Evolutionary conservation across 352 stramenopile species (phyloP).

Genomic region (Globisporangium spinosum): DNA sequence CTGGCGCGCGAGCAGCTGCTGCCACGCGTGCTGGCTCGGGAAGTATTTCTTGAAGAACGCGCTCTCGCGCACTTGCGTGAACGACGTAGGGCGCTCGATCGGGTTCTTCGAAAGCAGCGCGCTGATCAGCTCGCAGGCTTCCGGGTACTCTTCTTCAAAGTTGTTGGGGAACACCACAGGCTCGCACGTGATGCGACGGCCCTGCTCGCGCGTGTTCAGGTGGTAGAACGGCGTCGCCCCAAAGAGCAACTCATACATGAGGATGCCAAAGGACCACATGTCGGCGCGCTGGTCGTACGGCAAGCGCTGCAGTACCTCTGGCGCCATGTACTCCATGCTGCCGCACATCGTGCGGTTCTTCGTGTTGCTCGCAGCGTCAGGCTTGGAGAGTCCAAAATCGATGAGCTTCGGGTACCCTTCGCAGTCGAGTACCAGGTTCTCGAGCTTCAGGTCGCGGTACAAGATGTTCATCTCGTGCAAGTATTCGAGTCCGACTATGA

Average conservation of each 20-base stretch:
- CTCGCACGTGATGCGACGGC: slow-evolving; percentile 61
- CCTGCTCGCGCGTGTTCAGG: slow-evolving; percentile 61
- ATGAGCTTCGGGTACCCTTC: slow-evolving; percentile 85
- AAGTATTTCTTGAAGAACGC: slow-evolving; percentile 55
- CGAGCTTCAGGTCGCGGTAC: slow-evolving; percentile 87
- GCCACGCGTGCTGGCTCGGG: slow-evolving; percentile 35
- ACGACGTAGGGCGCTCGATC: slow-evolving; percentile 33
- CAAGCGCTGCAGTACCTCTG: slow-evolving; percentile 57
- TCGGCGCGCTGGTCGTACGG: slow-evolving; percentile 60
- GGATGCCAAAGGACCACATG: slow-evolving; percentile 75
- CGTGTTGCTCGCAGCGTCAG: slow-evolving; percentile 37
- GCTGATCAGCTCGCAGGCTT: slow-evolving; percentile 43
- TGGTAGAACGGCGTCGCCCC: slow-evolving; percentile 87
- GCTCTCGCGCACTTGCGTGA: slow-evolving; percentile 35
- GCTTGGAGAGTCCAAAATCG: slow-evolving; percentile 71
- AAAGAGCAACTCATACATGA: slow-evolving; percentile 68
- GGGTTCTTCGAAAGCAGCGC: slow-evolving; percentile 52
- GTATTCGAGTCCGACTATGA: slow-evolving; percentile 90
- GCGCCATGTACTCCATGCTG: slow-evolving; percentile 78
- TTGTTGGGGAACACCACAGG: slow-evolving; percentile 50
- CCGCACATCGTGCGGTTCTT: slow-evolving; percentile 56
- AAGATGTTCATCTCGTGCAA: slow-evolving; percentile 53
- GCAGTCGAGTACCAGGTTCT: slow-evolving; percentile 84
- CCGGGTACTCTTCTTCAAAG: slow-evolving; percentile 37
- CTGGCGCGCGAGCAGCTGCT: slow-evolving; percentile 39